Base-by-base conservation (phyloP, 139 green algal genomes). In the Asterochloris sp. region DNA sequence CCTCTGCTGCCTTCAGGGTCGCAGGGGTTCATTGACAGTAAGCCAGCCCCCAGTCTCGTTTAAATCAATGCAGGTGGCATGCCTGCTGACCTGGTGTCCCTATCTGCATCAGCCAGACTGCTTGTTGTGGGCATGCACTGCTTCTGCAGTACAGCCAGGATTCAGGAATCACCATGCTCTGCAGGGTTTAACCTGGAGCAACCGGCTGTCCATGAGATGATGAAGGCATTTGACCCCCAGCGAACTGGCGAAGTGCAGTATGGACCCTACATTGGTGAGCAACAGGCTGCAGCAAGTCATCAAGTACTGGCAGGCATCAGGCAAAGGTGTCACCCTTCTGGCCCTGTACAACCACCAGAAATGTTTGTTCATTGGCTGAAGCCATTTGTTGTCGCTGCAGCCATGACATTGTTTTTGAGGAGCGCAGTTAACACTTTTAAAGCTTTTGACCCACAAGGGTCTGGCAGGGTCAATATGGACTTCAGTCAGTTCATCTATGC, bases 361-460 rank as follows among this genome's bases (percentile, higher is more conserved):
- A n/a, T n/a, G n/a, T n/a, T n/a, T n/a, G n/a, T n/a, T n/a, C 38
- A 54, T 54, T 54, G 38, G 6, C 38, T 54, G 38, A 54, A 54
- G 38, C 38, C 6, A 6, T 6, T n/a, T 54, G 38, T 6, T 54
- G 38, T 54, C 4, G 38, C 38, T 54, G 38, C 38, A 54, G 91
- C 88, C 6, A 86, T 95, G 69, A 92, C 85, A 38, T 79, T 95
- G 9, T 94, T 95, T 81, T 78, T 95, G 61, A 87, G 89, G 73
- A 88, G 79, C 82, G 74, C 87, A 27, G 84, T 73, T 21, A 85
- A 85, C 47, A 90, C 88, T 17, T 94, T 94, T 82, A 86, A 85
- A 38, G 89, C 89, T 27, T 94, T 93, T 77, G 90, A 93, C 78
- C 26, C 81, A 9, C 29, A 79, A 10, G 60, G 75, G 10, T 87